These are phyloP conservation scores for Solanum verrucosum DNA, from an alignment of 257 asterid species.

Conservation along the genomic window DNA sequence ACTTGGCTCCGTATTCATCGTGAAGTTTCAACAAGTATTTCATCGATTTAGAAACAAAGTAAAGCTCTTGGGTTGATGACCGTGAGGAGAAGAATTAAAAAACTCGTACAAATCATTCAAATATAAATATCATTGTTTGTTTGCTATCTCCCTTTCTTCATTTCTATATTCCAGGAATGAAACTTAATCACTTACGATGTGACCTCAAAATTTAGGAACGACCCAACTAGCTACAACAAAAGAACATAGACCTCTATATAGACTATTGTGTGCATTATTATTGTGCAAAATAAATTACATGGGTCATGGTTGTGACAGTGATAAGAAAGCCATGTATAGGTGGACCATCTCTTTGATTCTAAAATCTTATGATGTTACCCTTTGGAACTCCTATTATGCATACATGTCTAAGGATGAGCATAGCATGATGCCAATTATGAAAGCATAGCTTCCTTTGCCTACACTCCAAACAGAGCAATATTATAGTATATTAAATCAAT, in stretches of 20 bases:
- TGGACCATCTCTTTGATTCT: constrained; percentile 51
- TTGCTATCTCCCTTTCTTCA: no score
- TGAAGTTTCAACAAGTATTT: no score
- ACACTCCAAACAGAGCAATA: not conserved
- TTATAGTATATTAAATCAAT: not conserved
- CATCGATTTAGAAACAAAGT: no score
- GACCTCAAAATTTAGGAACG: not conserved
- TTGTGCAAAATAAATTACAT: not conserved
- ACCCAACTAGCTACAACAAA: not conserved
- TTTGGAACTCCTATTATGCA: not conserved
- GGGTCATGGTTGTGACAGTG: constrained; percentile 10
- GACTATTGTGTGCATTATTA: not conserved
- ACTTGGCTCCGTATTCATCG: no score
- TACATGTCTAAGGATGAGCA: not conserved
- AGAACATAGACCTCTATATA: not conserved
- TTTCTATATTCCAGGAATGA: no score
- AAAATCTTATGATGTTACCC: constrained; percentile 52
- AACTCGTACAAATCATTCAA: no score
- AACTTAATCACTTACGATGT: no score
- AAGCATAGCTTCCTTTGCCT: not conserved
- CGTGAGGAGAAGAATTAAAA: no score
- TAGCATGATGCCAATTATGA: not conserved
- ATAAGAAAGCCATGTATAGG: constrained; percentile 14
- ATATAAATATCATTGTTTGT: no score
- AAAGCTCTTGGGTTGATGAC: no score